Evolutionary conservation across 2,329 filamentous ascomycete species (phyloP).

Genomic region (Colletotrichum sp.): DNA sequence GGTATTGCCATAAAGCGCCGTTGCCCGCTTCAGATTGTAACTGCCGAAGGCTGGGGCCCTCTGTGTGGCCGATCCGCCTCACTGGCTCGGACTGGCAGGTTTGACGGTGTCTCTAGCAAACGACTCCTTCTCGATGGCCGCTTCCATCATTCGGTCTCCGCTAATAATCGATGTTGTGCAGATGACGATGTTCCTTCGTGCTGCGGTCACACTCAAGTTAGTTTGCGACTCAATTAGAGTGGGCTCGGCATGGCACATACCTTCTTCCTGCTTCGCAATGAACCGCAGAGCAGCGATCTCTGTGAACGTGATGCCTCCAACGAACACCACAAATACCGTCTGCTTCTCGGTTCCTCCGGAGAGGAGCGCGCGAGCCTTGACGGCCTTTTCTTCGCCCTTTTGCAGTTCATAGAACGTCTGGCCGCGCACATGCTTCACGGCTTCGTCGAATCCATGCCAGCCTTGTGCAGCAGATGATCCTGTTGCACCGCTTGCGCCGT

Average conservation of each 20-base stretch:
- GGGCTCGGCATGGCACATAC: conserved; percentile 37
- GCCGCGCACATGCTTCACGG: conserved; percentile 84
- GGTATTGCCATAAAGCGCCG: neutral
- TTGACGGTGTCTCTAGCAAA: conserved; percentile 52
- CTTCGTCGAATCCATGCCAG: conserved; percentile 93
- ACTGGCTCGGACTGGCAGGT: conserved; percentile 23
- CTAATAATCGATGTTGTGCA: conserved; percentile 92
- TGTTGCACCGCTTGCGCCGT: conserved; percentile 51
- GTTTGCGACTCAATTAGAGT: neutral
- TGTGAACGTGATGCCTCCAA: conserved; percentile 95
- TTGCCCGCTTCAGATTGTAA: neutral
- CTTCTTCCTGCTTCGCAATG: conserved; percentile 82
- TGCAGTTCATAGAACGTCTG: conserved; percentile 92
- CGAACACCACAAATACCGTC: conserved; percentile 93
- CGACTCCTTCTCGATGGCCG: conserved; percentile 75
- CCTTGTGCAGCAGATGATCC: conserved; percentile 64
- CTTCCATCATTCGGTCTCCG: conserved; percentile 87
- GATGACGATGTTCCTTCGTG: conserved; percentile 83
- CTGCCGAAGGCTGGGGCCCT: neutral
- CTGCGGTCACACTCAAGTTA: conserved; percentile 40
- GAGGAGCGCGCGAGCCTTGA: conserved; percentile 83
- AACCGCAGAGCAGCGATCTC: conserved; percentile 95
- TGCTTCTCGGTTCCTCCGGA: conserved; percentile 79
- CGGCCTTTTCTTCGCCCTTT: conserved; percentile 90
- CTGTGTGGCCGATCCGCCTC: neutral